phyloP scores from a whole-genome alignment of 192 early-diverging fungal genomes.

The Coemansia sp. region DNA sequence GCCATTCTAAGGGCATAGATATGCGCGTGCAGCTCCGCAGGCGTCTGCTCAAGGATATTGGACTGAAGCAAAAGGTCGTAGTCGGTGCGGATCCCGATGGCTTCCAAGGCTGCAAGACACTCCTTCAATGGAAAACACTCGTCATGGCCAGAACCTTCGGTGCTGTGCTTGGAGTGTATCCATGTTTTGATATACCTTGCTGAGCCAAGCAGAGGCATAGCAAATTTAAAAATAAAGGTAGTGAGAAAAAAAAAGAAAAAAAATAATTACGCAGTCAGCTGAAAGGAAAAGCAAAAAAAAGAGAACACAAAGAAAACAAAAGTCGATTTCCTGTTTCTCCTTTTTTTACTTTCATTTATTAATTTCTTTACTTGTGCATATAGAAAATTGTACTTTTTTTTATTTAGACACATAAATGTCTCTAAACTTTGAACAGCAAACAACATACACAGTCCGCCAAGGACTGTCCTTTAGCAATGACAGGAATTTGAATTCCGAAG shows the following conservation, averaged over 20 bases:
- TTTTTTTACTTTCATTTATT: neutral
- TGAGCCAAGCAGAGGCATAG: constrained; percentile 5
- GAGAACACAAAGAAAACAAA: neutral
- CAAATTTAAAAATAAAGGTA: neutral
- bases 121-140: neutral
- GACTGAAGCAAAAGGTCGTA: constrained; percentile 45
- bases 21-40: constrained; percentile 23
- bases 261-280: neutral
- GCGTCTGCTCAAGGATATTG: constrained; percentile 29
- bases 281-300: neutral
- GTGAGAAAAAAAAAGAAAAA: neutral
- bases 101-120: constrained; percentile 27
- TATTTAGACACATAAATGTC: constrained; percentile 29
- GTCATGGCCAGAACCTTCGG: neutral
- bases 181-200: constrained; percentile 5
- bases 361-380: constrained; percentile 3
- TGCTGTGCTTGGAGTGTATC: neutral
- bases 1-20: constrained; percentile 36
- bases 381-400: constrained; percentile 2
- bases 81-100: constrained; percentile 36
- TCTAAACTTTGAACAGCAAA: constrained; percentile 45
- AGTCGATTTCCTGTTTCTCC: neutral
- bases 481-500: neutral
- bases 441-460: constrained; percentile 29
- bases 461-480: constrained; percentile 30